Evolutionary conservation across 1,139 yeast genomes (phyloP), one percentile per base, ranked within the genome.

Genomic region (Saccharomycopsis phalli): DNA sequence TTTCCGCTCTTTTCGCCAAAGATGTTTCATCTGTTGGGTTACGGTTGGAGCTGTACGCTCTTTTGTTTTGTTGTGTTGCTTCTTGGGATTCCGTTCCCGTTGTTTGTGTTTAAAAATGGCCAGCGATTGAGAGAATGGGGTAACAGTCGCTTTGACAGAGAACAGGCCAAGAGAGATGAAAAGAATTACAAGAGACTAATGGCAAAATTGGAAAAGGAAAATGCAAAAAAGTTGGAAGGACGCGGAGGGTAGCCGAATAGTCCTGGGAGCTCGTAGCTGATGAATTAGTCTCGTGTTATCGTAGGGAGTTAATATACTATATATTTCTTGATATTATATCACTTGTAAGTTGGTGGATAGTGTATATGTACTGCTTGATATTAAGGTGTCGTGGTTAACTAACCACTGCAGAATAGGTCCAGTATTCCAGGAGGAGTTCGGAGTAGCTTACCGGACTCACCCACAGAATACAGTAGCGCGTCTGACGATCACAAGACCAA

Each of bases 31-130:
- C 52, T 49, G 45, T 21, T 70, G 23, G 72, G 75, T 22, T 75
- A 74, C 49, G 84, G 82, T 4, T 76, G 83, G 83, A 80, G 81
- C 14, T 74, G 74, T 50, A 71, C 81, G 0, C 54, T 77, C 51
- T 72, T 76, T 53, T 83, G 72, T 0, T 60, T 76, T 28, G 58
- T 76, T 36, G 76, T 71, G 7, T 51, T 76, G 26, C 68, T 63
- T 1, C 60, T 77, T 35, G 84, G 84, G 4, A 58, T 77, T 4
- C 83, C 81, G 3, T 76, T 76, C 60, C 83, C 84, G 2, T 50
- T 76, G 13, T 64, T 74, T 44, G 74, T 79, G 31, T 69, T 71
- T 43, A 34, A 27, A 17, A 27, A 29, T 13, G 84, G 84, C 10
- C 79, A 75, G 50, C 56, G 60, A 22, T 55, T 77, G 48, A 61